Evolutionary conservation across 1,284 basidiomycete species (phyloP).

Genomic region (Austroboletus niveus): DNA sequence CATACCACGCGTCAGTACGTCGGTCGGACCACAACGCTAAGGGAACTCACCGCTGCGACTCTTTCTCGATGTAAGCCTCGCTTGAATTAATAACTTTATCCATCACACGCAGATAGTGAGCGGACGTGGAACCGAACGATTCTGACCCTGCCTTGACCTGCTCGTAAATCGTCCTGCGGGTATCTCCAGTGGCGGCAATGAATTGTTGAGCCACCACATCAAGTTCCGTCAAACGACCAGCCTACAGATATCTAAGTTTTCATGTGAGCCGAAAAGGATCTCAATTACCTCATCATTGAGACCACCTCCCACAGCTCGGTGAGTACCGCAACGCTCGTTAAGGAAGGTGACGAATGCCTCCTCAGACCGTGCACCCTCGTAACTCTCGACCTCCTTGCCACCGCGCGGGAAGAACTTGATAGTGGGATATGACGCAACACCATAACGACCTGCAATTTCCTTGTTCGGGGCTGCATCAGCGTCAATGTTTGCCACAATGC

Average conservation of each 20-base stretch:
- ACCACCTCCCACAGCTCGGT: slow-evolving; percentile 79
- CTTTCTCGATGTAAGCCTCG: slow-evolving; percentile 83
- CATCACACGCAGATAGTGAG: slow-evolving; percentile 90
- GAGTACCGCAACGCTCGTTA: slow-evolving; percentile 88
- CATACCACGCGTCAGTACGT: slow-evolving; percentile 13
- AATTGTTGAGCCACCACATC: slow-evolving; percentile 81
- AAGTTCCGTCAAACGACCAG: slow-evolving; percentile 78
- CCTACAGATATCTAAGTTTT: slow-evolving; percentile 41
- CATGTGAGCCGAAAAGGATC: not conserved
- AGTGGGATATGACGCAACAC: slow-evolving; percentile 79
- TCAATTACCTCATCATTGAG: slow-evolving; percentile 66
- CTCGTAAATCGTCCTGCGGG: slow-evolving; percentile 59
- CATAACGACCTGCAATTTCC: slow-evolving; percentile 73
- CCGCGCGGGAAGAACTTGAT: slow-evolving; percentile 93
- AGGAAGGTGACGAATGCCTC: slow-evolving; percentile 69
- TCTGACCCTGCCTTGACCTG: slow-evolving; percentile 54
- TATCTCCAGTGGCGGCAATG: slow-evolving; percentile 59
- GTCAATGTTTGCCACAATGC: slow-evolving; percentile 88
- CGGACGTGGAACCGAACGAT: slow-evolving; percentile 51
- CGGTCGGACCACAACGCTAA: not conserved
- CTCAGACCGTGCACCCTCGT: slow-evolving; percentile 68
- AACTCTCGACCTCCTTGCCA: slow-evolving; percentile 57
- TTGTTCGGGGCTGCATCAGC: slow-evolving; percentile 84
- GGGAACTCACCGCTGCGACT: slow-evolving; percentile 70
- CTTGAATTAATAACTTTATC: slow-evolving; percentile 78